Evolutionary conservation across 768 basidiomycete species (phyloP), one percentile per base, ranked within the genome.

Genomic region (Boletus sp.): DNA sequence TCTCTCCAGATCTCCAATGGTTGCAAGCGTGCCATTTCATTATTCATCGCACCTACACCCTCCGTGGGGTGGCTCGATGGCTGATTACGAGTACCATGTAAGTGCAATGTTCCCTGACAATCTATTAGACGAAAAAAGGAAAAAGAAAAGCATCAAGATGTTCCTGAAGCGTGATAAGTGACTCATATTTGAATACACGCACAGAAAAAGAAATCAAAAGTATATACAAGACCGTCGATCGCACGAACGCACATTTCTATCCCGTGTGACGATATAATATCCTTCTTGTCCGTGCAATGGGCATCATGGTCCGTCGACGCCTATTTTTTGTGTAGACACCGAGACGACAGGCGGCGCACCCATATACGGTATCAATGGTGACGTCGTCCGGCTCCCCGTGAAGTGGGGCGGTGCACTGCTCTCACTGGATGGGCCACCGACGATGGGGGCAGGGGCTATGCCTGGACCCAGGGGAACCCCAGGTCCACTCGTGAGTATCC

Each of bases 401-500:
- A 66, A 67, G 17, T 63, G 43, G 27, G 58, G 43, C 5, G 52
- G 30, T 6, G 37, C 47, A 9, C 15, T 43, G 34, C n/a, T 33
- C 27, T 67, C 64, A 25, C 58, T 64, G 5, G 50, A 4, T 4
- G 46, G 38, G 4, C 47, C 47, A 29, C 57, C 40, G 41, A 55
- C 41, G 23, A 51, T 7, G 11, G 64, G 51, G 1, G 67, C 63
- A 50, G 63, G 65, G 0, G 65, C 57, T 29, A 68, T 69, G 7
- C 65, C 67, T 1, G 67, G 65, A 30, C 67, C 67, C 3, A 64
- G 64, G 1, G 66, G 66, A 23, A 68, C 49, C n/a, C 66, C 66
- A 33, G 65, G 66, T 15, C 66, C 66, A 21, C 64, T 66, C 23
- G 66, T 68, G n/a, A 67, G 52, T 54, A 68, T 68, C 11, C 66